These are phyloP conservation scores for Pseudogymnoascus sp. DNA, from an alignment of 2,329 filamentous ascomycete genomes.

Conservation along the genomic window DNA sequence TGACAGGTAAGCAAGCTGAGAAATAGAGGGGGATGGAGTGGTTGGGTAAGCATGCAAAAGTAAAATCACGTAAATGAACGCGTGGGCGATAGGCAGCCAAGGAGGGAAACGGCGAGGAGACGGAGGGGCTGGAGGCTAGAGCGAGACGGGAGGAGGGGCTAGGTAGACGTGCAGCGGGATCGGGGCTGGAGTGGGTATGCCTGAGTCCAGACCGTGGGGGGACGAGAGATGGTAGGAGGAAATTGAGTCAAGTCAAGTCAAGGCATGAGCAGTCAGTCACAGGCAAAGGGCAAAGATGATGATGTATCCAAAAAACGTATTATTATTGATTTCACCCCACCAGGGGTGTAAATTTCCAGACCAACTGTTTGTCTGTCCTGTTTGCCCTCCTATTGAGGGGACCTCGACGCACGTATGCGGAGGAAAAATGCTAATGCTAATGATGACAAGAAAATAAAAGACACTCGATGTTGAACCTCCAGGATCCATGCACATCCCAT, in stretches of 20 bases:
- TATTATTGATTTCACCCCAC: neutral
- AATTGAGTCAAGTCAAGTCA: neutral
- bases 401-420: neutral
- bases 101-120: too few species aligned
- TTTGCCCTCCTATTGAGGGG: neutral
- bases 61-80: too few species aligned
- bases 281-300: neutral
- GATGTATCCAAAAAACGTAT: neutral
- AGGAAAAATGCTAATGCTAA: neutral
- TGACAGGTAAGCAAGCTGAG: too few species aligned
- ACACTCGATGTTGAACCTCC: neutral
- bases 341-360: neutral
- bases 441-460: neutral
- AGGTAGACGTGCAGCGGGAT: too few species aligned
- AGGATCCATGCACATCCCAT: neutral
- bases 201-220: too few species aligned
- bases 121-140: too few species aligned
- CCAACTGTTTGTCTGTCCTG: neutral
- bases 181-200: neutral
- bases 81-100: too few species aligned
- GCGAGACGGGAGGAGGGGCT: too few species aligned
- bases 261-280: neutral
- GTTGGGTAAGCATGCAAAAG: too few species aligned
- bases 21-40: too few species aligned
- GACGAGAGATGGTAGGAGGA: neutral